A percentile compares a stretch with the other conserved stretches of the same genome.
phyloP scores from a whole-genome alignment of 202 grass and related monocot species.

The Brachypodium distachyon region DNA sequence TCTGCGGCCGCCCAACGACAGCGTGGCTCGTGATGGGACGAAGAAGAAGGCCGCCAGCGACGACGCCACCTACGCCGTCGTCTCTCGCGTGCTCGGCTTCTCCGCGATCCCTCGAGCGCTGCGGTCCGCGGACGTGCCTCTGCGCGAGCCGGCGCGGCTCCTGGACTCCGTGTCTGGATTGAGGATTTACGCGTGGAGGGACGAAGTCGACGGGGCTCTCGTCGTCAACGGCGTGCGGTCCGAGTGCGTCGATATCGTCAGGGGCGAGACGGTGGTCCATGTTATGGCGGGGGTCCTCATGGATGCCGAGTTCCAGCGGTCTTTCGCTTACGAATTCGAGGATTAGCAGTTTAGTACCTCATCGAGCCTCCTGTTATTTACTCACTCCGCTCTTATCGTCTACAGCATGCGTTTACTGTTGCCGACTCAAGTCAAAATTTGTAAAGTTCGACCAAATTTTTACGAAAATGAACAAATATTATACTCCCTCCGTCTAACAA shows the following conservation, averaged over 20 bases:
- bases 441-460: too few relatives aligned
- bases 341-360: too few relatives aligned
- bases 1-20: constrained; percentile 20
- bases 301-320: constrained; percentile 78
- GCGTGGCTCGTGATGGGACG: neutral
- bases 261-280: constrained; percentile 48
- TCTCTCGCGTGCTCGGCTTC: constrained; percentile 83
- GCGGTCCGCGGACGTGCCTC: constrained; percentile 30
- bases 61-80: constrained; percentile 48
- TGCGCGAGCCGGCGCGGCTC: constrained; percentile 3
- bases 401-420: too few relatives aligned
- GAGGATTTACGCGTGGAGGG: constrained; percentile 43
- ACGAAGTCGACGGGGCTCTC: constrained; percentile 39
- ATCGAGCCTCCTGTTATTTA: too few relatives aligned
- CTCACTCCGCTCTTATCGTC: too few relatives aligned
- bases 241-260: constrained; percentile 56
- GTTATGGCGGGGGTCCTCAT: constrained; percentile 63
- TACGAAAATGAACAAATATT: too few relatives aligned
- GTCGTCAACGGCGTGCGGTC: constrained; percentile 64
- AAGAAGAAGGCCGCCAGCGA: constrained; percentile 4
- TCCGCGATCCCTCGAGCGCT: constrained; percentile 48
- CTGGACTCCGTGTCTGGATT: constrained; percentile 68
- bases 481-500: too few relatives aligned
- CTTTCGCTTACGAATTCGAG: constrained; percentile 29
- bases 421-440: too few relatives aligned